A percentile compares a stretch with the other conserved stretches of the same genome.
phyloP scores from a whole-genome alignment of 2,329 filamentous ascomycete species.

The Neoscytalidium dimidiatum region DNA sequence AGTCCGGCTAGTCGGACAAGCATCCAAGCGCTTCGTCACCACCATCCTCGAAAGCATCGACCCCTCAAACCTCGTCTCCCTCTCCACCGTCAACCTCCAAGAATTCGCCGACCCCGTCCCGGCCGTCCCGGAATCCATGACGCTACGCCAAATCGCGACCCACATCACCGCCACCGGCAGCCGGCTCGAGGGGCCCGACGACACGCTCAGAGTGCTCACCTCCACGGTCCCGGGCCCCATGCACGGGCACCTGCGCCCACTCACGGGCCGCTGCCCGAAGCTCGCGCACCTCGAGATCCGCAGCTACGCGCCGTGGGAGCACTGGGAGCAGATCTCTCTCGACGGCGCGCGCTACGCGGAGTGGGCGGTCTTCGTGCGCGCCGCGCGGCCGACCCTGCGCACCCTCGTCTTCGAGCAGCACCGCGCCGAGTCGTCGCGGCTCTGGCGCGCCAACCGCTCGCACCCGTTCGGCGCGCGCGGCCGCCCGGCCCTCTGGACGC shows the following conservation, averaged over 20 bases:
- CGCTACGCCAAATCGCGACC: background rate
- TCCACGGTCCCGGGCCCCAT: background rate
- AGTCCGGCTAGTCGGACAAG: background rate
- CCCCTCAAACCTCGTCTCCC: background rate
- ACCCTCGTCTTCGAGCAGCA: background rate
- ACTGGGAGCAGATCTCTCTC: background rate
- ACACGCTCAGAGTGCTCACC: background rate
- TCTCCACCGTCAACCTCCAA: conserved; percentile 1
- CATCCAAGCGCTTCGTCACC: background rate
- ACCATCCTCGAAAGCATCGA: background rate
- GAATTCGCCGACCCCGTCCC: conserved; percentile 2
- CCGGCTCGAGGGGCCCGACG: background rate
- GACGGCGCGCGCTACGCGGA: conserved; percentile 4
- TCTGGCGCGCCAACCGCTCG: conserved; percentile 5
- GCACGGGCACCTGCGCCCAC: background rate
- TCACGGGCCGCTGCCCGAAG: background rate
- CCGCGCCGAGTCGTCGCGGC: background rate
- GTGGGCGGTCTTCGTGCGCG: conserved; percentile 2
- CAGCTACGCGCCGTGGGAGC: conserved; percentile 7
- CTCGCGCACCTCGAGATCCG: conserved; percentile 5
- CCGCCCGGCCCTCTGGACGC: background rate
- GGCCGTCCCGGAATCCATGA: background rate
- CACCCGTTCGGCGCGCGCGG: conserved; percentile 3
- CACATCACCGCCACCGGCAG: background rate
- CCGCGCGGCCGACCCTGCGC: background rate